phyloP scores from a whole-genome alignment of 169 alveolate species.

The Babesia ovis region DNA sequence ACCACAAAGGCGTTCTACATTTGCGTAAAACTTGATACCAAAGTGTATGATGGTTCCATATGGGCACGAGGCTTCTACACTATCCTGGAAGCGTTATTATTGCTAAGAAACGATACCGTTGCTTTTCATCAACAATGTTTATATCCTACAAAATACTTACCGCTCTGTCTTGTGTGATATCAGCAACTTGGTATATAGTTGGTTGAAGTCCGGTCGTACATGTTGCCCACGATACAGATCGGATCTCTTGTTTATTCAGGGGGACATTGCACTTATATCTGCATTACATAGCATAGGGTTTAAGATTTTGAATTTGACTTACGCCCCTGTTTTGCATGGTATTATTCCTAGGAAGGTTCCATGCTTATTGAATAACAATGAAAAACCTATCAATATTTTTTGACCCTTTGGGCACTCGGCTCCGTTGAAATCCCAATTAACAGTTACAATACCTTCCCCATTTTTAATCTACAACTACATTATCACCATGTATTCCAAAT shows the following conservation, averaged over 20 bases:
- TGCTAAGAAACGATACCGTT: too few species aligned
- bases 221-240: conserved; percentile 40
- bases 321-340: conserved; percentile 58
- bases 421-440: conserved; percentile 15
- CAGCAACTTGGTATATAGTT: conserved; percentile 27
- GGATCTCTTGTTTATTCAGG: conserved; percentile 8
- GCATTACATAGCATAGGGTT: not conserved
- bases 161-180: conserved; percentile 13
- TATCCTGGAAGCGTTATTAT: conserved; percentile 13
- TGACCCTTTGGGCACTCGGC: conserved; percentile 45
- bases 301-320: not conserved
- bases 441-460: conserved; percentile 23
- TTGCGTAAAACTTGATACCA: conserved; percentile 31
- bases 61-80: conserved; percentile 29
- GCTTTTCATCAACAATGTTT: too few species aligned
- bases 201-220: conserved; percentile 66
- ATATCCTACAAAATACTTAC: not conserved
- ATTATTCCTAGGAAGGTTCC: conserved; percentile 39
- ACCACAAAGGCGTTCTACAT: not conserved
- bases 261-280: conserved; percentile 57
- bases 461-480: conserved; percentile 38
- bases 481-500: not conserved
- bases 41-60: conserved; percentile 32
- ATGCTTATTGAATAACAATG: conserved; percentile 31
- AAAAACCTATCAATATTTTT: conserved; percentile 44